These are phyloP conservation scores for Fusarium vanettenii DNA, from an alignment of 2,329 filamentous ascomycete genomes.

Conservation along the genomic window DNA sequence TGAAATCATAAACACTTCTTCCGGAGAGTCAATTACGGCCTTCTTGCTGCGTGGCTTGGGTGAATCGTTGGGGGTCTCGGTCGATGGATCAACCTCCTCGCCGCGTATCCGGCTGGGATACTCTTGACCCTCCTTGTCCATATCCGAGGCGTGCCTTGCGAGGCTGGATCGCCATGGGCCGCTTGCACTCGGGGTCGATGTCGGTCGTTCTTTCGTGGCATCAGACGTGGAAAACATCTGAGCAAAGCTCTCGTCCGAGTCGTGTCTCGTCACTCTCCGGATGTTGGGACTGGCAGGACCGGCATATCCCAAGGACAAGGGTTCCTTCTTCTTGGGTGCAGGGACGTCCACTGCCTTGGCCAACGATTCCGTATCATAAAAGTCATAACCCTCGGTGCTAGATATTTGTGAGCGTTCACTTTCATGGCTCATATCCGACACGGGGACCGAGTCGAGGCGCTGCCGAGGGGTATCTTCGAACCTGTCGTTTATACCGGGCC, in stretches of 20 bases:
- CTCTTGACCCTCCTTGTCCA: constrained; percentile 48
- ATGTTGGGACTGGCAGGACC: constrained; percentile 41
- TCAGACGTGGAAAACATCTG: constrained; percentile 71
- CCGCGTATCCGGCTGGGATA: constrained; percentile 61
- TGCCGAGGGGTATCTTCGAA: constrained; percentile 53
- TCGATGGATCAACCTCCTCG: constrained; percentile 46
- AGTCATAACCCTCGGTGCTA: constrained; percentile 72
- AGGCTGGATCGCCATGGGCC: constrained; percentile 45
- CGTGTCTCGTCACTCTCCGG: constrained; percentile 55
- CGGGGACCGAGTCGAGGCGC: constrained; percentile 61
- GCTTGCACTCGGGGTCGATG: constrained; percentile 17
- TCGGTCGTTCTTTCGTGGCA: constrained; percentile 47
- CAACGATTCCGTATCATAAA: constrained; percentile 70
- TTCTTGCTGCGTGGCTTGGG: constrained; percentile 8
- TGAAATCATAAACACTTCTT: constrained; percentile 58
- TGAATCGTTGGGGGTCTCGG: constrained; percentile 22
- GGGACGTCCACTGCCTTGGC: constrained; percentile 66
- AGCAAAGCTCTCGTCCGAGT: constrained; percentile 69
- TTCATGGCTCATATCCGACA: constrained; percentile 63
- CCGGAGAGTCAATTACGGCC: constrained; percentile 46
- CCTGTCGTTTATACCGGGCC: constrained; percentile 57
- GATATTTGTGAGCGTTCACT: constrained; percentile 61
- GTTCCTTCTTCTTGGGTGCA: constrained; percentile 52
- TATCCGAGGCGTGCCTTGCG: constrained; percentile 42
- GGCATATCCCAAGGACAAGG: constrained; percentile 49